Evolutionary conservation across 2,329 filamentous ascomycete species (phyloP), one percentile per base, ranked within the genome.

Genomic region (Gliomastix tumulicola): DNA sequence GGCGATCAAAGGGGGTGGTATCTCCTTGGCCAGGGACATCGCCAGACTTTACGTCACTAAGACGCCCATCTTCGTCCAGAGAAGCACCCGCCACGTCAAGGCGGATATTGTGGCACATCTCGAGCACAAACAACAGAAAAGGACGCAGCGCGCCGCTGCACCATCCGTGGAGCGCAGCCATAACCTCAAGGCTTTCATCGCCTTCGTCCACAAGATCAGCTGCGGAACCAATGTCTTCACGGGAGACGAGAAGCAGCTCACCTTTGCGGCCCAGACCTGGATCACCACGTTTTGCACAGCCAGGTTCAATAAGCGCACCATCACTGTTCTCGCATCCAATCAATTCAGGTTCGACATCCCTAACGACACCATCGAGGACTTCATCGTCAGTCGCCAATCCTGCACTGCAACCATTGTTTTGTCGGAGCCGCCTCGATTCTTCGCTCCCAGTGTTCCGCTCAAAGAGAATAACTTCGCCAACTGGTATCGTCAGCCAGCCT

Each of bases 141-240:
- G 17, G 17, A 28, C 3, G 13, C 25, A 28, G 25, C 25, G 13
- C n/a, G 11, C 11, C 3, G 10, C 25, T 28, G 25, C 7, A n/a
- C 10, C 25, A n/a, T n/a, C n/a, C n/a, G n/a, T n/a, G n/a, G n/a
- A n/a, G n/a, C n/a, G n/a, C n/a, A n/a, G n/a, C n/a, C n/a, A n/a
- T n/a, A n/a, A n/a, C n/a, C n/a, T n/a, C n/a, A n/a, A n/a, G n/a
- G n/a, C n/a, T n/a, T 49, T 54, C 28, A n/a, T 11, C 6, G 25
- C 52, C 36, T 37, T 15, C 16, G 20, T 45, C 22, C 22, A 35
- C 7, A 23, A 35, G 3, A 39, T 73, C 21, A 58, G 56, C 7
- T 74, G 69, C 37, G 74, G 75, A 3, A 63, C 70, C 31, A 69
- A 69, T 43, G 50, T 62, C 7, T 76, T 69, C 35, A 35, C 48